These are phyloP conservation scores for Candida cerambycidarum DNA, from an alignment of 805 yeast species.

Conservation along the genomic window DNA sequence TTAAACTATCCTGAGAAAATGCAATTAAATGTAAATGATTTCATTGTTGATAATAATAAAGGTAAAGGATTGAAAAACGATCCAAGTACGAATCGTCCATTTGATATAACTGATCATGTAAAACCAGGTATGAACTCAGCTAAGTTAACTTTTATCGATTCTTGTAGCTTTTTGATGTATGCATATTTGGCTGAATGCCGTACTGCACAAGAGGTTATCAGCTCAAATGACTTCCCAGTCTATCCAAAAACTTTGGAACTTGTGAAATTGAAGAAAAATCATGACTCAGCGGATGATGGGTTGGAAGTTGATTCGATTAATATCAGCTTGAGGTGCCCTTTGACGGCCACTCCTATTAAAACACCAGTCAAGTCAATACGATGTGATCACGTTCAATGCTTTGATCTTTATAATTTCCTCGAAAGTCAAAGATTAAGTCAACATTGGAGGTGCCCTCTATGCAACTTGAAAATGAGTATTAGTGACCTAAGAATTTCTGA, in stretches of 20 bases:
- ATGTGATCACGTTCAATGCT: constrained; percentile 85
- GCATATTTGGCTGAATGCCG: constrained; percentile 55
- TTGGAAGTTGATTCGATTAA: constrained; percentile 64
- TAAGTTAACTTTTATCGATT: constrained; percentile 57
- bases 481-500: constrained; percentile 72
- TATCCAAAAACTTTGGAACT: constrained; percentile 53
- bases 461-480: constrained; percentile 52
- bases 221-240: constrained; percentile 10
- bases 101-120: constrained; percentile 58
- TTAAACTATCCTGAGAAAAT: constrained; percentile 71
- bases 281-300: constrained; percentile 48
- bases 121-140: constrained; percentile 36
- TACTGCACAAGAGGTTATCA: constrained; percentile 23
- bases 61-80: constrained; percentile 75
- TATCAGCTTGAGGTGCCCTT: constrained; percentile 74
- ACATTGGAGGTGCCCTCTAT: constrained; percentile 87
- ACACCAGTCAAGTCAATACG: constrained; percentile 67
- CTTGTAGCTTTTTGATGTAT: constrained; percentile 49
- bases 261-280: constrained; percentile 39
- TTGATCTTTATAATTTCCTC: constrained; percentile 75
- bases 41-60: constrained; percentile 45
- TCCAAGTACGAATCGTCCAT: constrained; percentile 80
- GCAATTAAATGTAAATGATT: constrained; percentile 63
- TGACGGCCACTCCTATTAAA: constrained; percentile 67
- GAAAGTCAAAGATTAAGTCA: constrained; percentile 77